These are phyloP conservation scores for Trichosporon coremiiforme DNA, from an alignment of 1,284 basidiomycete genomes.

Conservation along the genomic window DNA sequence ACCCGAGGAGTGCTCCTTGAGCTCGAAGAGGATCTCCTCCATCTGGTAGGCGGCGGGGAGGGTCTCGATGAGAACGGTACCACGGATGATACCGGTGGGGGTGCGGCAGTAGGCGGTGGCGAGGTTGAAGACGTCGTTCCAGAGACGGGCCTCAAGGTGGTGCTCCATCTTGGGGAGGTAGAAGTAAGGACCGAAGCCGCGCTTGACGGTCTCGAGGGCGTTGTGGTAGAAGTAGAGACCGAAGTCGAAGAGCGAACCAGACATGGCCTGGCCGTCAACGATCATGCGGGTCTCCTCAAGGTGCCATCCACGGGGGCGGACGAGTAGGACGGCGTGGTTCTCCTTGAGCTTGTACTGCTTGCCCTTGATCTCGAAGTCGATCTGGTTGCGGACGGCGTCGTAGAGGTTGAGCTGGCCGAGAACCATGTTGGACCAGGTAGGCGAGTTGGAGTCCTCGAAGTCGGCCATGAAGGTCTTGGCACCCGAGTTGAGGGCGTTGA, in stretches of 20 bases:
- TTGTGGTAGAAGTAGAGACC: constrained; percentile 98
- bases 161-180: constrained; percentile 99
- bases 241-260: constrained; percentile 95
- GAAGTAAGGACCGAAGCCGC: constrained; percentile 94
- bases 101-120: constrained; percentile 88
- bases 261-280: constrained; percentile 86
- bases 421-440: constrained; percentile 91
- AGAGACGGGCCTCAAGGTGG: constrained; percentile 87
- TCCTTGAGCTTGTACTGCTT: constrained; percentile 90
- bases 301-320: constrained; percentile 96
- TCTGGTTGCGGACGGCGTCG: constrained; percentile 81
- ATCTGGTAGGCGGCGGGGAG: constrained; percentile 98
- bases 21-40: constrained; percentile 98
- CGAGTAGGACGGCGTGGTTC: constrained; percentile 83
- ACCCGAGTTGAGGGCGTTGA: constrained; percentile 96
- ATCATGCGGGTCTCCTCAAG: constrained; percentile 90
- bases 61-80: constrained; percentile 94
- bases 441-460: constrained; percentile 93
- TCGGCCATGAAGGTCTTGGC: constrained; percentile 98
- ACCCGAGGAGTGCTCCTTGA: constrained; percentile 92
- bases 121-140: constrained; percentile 97
- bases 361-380: constrained; percentile 86
- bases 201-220: constrained; percentile 81
- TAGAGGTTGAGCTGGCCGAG: constrained; percentile 93
- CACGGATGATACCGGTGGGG: constrained; percentile 84